Conservation (phyloP, 371 early-diverging fungal species). For the Nematocida ausubeli region DNA sequence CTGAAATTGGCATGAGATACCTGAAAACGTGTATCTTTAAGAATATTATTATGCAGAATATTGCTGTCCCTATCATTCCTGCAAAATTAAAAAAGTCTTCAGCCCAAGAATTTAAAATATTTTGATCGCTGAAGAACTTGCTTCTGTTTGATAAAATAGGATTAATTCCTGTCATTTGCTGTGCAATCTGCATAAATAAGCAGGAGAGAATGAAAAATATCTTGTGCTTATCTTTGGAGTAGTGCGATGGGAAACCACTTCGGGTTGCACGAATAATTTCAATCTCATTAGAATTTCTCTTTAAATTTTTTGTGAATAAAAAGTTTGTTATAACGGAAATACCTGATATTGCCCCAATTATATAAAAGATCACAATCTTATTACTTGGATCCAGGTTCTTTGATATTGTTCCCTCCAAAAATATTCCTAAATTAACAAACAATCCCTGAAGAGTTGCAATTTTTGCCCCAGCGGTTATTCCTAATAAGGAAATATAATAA, state of each 20-base stretch:
- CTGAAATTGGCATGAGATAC: not conserved
- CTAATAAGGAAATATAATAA: slow-evolving; percentile 13
- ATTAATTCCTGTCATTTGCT: slow-evolving; percentile 53
- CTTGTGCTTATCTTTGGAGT: not conserved
- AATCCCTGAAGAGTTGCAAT: slow-evolving; percentile 16
- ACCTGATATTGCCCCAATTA: not conserved
- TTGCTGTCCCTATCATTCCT: slow-evolving; percentile 5
- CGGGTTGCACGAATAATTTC: not conserved
- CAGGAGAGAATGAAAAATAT: slow-evolving; percentile 16
- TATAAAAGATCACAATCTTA: not conserved
- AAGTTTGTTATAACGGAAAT: not conserved
- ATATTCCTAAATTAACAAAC: slow-evolving; percentile 32
- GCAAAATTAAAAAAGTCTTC: slow-evolving; percentile 36
- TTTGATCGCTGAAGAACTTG: not conserved
- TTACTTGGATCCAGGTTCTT: not conserved
- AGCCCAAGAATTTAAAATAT: not conserved
- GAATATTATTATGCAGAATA: not conserved
- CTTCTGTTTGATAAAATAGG: slow-evolving; percentile 14
- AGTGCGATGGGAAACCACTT: not conserved
- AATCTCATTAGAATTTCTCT: not conserved
- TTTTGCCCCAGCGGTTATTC: not conserved
- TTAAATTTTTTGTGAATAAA: not conserved
- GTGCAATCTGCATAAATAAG: slow-evolving; percentile 15
- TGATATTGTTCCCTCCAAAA: not conserved
- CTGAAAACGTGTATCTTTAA: not conserved